A percentile compares a stretch with the other conserved stretches of the same genome.
Conservation (phyloP, 2,329 filamentous ascomycete species). For the Emergomyces africanus region DNA sequence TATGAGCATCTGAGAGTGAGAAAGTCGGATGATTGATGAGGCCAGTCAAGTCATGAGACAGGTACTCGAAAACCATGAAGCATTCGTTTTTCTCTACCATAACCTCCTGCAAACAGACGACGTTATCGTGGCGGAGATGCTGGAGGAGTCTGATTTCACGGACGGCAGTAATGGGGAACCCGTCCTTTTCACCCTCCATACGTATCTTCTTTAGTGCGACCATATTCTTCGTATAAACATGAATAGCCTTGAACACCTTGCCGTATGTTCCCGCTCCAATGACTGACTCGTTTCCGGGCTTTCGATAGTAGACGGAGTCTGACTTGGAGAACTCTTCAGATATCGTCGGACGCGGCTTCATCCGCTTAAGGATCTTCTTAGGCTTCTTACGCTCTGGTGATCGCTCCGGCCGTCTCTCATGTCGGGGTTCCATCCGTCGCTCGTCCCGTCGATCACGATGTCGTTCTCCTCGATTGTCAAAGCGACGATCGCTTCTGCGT, state of each 20-base stretch:
- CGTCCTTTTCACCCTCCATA: slow-evolving; percentile 99
- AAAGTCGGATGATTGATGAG: slow-evolving; percentile 91
- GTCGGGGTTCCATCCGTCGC: slow-evolving; percentile 8
- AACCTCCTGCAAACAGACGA: slow-evolving; percentile 82
- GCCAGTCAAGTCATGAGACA: slow-evolving; percentile 91
- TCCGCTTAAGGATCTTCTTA: slow-evolving; percentile 54
- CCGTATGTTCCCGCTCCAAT: slow-evolving; percentile 92
- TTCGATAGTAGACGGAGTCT: slow-evolving; percentile 85
- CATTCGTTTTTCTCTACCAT: slow-evolving; percentile 99
- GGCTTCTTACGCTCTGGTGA: slow-evolving; percentile 34
- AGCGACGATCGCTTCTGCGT: slow-evolving; percentile 29
- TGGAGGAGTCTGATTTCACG: slow-evolving; percentile 96
- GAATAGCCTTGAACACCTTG: slow-evolving; percentile 87
- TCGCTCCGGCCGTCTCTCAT: slow-evolving; percentile 37
- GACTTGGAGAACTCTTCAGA: slow-evolving; percentile 61
- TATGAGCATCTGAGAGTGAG: slow-evolving; percentile 68
- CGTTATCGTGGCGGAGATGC: slow-evolving; percentile 76
- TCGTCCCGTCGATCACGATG: slow-evolving; percentile 16
- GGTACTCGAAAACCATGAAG: slow-evolving; percentile 99
- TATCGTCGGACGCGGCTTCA: slow-evolving; percentile 59
- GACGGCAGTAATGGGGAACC: slow-evolving; percentile 92
- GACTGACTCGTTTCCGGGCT: slow-evolving; percentile 94
- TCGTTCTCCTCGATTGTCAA: slow-evolving; percentile 28
- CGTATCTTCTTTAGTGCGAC: slow-evolving; percentile 97
- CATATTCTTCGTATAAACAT: slow-evolving; percentile 60